Evolutionary conservation across 495 filamentous ascomycete species (phyloP).

Genomic region (Physcia stellaris): DNA sequence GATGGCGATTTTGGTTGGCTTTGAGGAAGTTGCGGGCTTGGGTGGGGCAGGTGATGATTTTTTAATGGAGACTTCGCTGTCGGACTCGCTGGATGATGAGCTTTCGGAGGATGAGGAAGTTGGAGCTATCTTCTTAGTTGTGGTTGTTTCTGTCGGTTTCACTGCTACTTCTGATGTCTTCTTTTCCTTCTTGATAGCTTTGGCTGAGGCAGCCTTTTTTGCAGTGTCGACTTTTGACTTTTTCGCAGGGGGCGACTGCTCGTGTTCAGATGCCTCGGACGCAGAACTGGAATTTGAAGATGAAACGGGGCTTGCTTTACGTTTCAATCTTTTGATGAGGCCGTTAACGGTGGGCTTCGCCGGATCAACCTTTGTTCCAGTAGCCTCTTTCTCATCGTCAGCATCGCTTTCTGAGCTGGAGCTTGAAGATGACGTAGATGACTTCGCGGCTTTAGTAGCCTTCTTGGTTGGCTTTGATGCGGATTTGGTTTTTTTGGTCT

Average conservation of each 20-base stretch:
- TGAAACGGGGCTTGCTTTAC: slow-evolving; percentile 45
- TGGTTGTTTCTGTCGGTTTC: not conserved
- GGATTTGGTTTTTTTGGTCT: slow-evolving; percentile 6
- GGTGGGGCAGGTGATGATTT: no score
- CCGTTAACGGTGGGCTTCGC: slow-evolving; percentile 24
- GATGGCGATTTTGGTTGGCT: slow-evolving; percentile 6
- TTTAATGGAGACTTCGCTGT: not conserved
- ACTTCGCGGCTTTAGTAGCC: slow-evolving; percentile 22
- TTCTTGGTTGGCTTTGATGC: slow-evolving; percentile 11
- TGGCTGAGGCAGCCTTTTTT: no score
- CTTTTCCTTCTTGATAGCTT: slow-evolving; percentile 10
- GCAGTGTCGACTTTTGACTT: no score
- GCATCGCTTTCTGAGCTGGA: slow-evolving; percentile 48
- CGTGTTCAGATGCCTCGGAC: slow-evolving; percentile 13
- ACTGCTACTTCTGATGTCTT: not conserved
- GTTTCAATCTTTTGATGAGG: slow-evolving; percentile 37
- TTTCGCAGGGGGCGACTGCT: slow-evolving; percentile 20
- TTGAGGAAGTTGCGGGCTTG: not conserved
- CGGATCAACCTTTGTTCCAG: slow-evolving; percentile 12
- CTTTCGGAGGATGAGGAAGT: not conserved
- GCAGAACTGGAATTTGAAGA: slow-evolving; percentile 25
- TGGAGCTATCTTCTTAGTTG: not conserved
- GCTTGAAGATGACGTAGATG: slow-evolving; percentile 32
- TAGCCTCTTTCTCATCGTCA: slow-evolving; percentile 43
- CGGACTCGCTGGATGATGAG: slow-evolving; percentile 14